phyloP scores from a whole-genome alignment of 257 asterid species.

The Cruciata laevipes region DNA sequence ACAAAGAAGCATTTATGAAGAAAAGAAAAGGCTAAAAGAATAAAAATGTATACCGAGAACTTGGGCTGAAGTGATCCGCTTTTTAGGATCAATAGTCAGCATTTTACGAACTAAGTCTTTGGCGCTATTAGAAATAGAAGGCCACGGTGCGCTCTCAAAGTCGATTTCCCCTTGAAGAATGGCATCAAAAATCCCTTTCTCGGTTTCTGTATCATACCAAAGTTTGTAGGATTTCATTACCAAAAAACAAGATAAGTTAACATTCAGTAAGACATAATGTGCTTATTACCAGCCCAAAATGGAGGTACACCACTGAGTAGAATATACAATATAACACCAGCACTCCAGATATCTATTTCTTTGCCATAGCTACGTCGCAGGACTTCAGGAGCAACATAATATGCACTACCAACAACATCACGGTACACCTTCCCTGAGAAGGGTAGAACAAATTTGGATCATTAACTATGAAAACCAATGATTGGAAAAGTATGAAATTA shows the following conservation, averaged over 20 bases:
- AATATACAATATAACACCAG: conserved; percentile 82
- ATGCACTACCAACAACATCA: conserved; percentile 86
- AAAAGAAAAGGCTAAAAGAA: conserved; percentile 5
- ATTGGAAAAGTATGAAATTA: background rate
- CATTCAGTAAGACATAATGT: conserved; percentile 4
- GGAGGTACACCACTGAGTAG: conserved; percentile 92
- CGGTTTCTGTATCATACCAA: conserved; percentile 54
- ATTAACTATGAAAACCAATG: background rate
- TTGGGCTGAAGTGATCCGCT: conserved; percentile 67
- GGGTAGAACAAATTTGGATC: conserved; percentile 3
- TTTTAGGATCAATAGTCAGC: conserved; percentile 79
- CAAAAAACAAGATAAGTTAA: background rate
- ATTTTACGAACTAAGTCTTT: conserved; percentile 78
- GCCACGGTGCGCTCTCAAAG: conserved; percentile 88
- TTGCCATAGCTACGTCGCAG: conserved; percentile 69
- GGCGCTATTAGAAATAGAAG: conserved; percentile 65
- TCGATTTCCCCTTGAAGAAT: conserved; percentile 78
- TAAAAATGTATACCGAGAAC: conserved; percentile 63
- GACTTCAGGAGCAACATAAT: conserved; percentile 90
- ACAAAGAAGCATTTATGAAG: background rate
- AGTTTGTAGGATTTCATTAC: background rate
- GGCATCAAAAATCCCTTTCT: conserved; percentile 90
- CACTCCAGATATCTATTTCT: conserved; percentile 91
- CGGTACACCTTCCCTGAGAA: conserved; percentile 60
- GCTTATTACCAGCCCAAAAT: conserved; percentile 90